Percentiles rank a stretch among this genome's conserved stretches.
These are phyloP conservation scores for Tilletia horrida DNA, from an alignment of 1,284 basidiomycete genomes.

Conservation along the genomic window DNA sequence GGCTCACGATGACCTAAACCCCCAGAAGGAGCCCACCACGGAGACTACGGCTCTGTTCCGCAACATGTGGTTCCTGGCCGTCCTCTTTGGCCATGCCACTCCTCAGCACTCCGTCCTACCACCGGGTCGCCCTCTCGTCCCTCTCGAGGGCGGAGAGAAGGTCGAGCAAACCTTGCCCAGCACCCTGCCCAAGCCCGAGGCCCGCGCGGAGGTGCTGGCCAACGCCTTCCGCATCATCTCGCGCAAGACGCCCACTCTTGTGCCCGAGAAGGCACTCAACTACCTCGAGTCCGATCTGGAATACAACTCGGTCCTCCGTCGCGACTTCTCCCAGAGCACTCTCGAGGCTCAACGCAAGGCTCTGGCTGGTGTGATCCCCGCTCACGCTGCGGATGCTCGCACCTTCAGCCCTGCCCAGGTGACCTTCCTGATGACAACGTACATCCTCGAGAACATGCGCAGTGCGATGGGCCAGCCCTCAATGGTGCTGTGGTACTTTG, in stretches of 20 bases:
- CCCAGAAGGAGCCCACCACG: constrained; percentile 63
- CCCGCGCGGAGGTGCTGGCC: constrained; percentile 66
- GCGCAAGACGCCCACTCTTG: constrained; percentile 77
- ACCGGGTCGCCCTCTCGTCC: constrained; percentile 14
- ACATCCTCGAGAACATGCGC: constrained; percentile 84
- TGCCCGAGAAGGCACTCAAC: constrained; percentile 78
- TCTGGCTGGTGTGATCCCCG: constrained; percentile 62
- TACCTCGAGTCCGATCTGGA: constrained; percentile 84
- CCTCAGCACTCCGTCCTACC: constrained; percentile 27
- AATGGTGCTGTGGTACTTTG: constrained; percentile 80
- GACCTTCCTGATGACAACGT: constrained; percentile 80
- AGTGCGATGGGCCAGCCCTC: constrained; percentile 76
- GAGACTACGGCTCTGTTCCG: constrained; percentile 80
- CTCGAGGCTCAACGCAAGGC: constrained; percentile 47
- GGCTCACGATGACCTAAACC: constrained; percentile 70
- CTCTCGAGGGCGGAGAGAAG: constrained; percentile 15
- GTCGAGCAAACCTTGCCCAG: background rate
- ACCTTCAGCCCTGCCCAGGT: constrained; percentile 77
- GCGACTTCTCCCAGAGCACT: constrained; percentile 55
- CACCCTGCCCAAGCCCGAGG: constrained; percentile 61
- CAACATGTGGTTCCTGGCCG: constrained; percentile 89
- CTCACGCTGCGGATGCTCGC: constrained; percentile 70
- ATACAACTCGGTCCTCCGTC: constrained; percentile 79
- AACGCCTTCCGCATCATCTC: constrained; percentile 70
- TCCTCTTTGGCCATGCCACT: constrained; percentile 71